Percentiles rank a stretch among this genome's conserved stretches.
Conservation (phyloP, 768 basidiomycete genomes). For the Suillus bovinus region DNA sequence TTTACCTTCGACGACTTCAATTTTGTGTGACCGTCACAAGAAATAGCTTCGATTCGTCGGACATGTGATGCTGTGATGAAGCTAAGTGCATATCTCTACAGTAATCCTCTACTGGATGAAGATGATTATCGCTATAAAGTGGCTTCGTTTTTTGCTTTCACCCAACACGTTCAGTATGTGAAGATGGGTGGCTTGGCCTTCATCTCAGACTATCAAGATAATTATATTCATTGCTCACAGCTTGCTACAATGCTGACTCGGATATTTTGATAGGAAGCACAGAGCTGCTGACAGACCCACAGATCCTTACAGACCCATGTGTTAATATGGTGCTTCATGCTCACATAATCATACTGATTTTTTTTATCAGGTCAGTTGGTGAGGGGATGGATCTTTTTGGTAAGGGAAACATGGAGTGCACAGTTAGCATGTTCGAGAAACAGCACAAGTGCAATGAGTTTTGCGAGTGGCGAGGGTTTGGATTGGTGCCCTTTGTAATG, state of each 20-base stretch:
- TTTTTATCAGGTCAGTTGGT: not conserved
- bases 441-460: slow-evolving; percentile 9
- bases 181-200: slow-evolving; percentile 2
- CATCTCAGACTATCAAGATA: slow-evolving; percentile 16
- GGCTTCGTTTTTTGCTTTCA: slow-evolving; percentile 10
- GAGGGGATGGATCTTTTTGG: not conserved
- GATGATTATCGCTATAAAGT: not conserved
- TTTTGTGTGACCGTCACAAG: too few relatives aligned
- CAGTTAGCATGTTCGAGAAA: slow-evolving; percentile 1
- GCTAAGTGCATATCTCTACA: too few relatives aligned
- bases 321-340: not conserved
- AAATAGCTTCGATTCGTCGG: too few relatives aligned
- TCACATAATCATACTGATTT: not conserved
- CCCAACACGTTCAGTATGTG: slow-evolving; percentile 13
- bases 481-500: not conserved
- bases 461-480: slow-evolving; percentile 8
- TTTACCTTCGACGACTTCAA: too few relatives aligned
- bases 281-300: not conserved
- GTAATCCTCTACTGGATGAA: not conserved
- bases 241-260: not conserved
- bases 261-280: not conserved
- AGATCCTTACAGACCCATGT: not conserved
- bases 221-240: not conserved
- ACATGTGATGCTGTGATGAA: too few relatives aligned
- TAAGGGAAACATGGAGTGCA: slow-evolving; percentile 13